Evolutionary conservation across 768 basidiomycete species (phyloP).

Genomic region (Asterophora parasitica): DNA sequence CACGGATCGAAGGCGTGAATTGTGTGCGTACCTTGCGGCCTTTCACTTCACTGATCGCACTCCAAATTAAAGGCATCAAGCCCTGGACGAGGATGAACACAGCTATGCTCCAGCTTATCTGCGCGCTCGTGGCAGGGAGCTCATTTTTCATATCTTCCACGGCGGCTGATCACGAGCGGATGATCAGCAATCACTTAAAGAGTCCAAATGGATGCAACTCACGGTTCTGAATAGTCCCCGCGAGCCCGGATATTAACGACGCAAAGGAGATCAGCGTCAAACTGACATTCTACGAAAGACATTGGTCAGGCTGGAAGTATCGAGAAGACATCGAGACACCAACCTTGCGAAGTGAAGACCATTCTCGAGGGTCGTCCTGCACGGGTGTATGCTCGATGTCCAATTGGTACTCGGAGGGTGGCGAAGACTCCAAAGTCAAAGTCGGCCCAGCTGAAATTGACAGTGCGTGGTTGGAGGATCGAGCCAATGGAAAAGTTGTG

Average conservation of each 20-base stretch:
- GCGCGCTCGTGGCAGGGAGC: constrained; percentile 51
- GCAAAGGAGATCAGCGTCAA: constrained; percentile 47
- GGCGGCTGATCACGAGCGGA: constrained; percentile 41
- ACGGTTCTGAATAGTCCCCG: constrained; percentile 64
- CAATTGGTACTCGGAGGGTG: neutral
- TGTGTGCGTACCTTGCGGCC: constrained; percentile 58
- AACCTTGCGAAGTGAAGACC: constrained; percentile 56
- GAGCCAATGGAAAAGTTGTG: constrained; percentile 5
- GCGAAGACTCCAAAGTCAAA: constrained; percentile 1
- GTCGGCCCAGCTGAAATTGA: neutral
- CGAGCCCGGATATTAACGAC: constrained; percentile 54
- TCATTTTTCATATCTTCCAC: constrained; percentile 55
- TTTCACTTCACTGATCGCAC: constrained; percentile 65
- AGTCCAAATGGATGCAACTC: constrained; percentile 14
- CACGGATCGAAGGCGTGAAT: neutral
- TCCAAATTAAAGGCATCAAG: constrained; percentile 61
- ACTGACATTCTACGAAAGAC: constrained; percentile 32
- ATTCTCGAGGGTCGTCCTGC: constrained; percentile 55
- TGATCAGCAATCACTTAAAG: neutral
- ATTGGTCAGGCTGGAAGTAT: neutral
- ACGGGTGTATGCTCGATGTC: constrained; percentile 56
- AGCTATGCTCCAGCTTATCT: constrained; percentile 66
- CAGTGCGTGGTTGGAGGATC: constrained; percentile 9
- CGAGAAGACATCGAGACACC: neutral
- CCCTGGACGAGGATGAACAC: constrained; percentile 76